These are phyloP conservation scores for Oryza australiensis DNA, from an alignment of 176 grass and related monocot genomes.

Conservation along the genomic window DNA sequence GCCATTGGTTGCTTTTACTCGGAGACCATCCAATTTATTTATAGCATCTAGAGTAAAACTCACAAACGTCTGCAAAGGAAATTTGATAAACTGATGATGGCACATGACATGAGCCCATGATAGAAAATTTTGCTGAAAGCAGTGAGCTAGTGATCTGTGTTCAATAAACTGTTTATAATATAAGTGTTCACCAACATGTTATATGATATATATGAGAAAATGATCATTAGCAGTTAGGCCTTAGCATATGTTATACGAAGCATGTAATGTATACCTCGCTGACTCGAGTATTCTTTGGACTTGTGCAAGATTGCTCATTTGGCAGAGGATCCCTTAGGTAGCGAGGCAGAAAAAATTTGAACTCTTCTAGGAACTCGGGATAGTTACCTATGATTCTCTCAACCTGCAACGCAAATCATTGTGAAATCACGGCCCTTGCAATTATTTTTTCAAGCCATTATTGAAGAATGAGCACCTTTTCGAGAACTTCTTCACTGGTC, in stretches of 20 bases:
- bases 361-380: conserved; percentile 31
- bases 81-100: neutral
- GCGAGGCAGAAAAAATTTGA: conserved; percentile 15
- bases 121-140: neutral
- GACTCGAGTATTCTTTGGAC: neutral
- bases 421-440: neutral
- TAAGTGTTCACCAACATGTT: neutral
- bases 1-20: neutral
- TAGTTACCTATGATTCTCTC: neutral
- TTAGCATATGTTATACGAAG: neutral
- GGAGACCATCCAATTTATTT: conserved; percentile 9
- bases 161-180: neutral
- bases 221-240: neutral
- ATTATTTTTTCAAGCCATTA: neutral
- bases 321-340: neutral
- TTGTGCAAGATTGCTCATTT: conserved; percentile 15
- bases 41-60: conserved; percentile 28
- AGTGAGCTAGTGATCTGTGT: neutral
- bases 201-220: neutral
- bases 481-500: neutral
- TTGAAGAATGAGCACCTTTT: conserved; percentile 15
- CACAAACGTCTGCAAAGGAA: conserved; percentile 1
- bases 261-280: conserved; percentile 4
- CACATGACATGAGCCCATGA: conserved; percentile 9
- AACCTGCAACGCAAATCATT: conserved; percentile 15